Conservation (phyloP, 2,329 filamentous ascomycete species). For the Remersonia thermophila region DNA sequence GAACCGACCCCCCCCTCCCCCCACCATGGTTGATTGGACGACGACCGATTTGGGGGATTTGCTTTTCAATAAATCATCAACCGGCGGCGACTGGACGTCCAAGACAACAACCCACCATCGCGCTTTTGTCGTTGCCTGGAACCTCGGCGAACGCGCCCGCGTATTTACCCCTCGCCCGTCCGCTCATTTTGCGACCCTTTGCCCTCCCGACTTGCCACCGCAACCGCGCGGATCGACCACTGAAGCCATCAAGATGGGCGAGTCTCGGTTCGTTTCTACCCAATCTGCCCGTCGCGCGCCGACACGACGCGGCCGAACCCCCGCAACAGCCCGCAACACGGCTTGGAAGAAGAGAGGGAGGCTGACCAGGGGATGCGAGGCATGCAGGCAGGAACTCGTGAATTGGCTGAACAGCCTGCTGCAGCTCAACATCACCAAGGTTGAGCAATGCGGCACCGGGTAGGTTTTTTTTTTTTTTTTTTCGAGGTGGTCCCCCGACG, state of each 20-base stretch:
- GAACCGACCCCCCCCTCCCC: slow-evolving; percentile 5
- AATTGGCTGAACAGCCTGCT: slow-evolving; percentile 96
- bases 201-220: slow-evolving; percentile 3
- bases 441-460: slow-evolving; percentile 98
- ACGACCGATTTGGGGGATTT: slow-evolving; percentile 19
- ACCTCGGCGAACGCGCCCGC: neutral
- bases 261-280: slow-evolving; percentile 30
- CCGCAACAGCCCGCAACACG: slow-evolving; percentile 5
- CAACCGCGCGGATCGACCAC: slow-evolving; percentile 3
- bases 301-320: slow-evolving; percentile 9
- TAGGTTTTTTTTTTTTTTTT: no score
- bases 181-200: slow-evolving; percentile 3
- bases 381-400: slow-evolving; percentile 78
- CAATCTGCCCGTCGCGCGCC: slow-evolving; percentile 4
- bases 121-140: slow-evolving; percentile 10
- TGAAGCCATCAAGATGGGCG: slow-evolving; percentile 30
- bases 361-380: no score
- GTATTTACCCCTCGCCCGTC: neutral
- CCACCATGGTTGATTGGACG: slow-evolving; percentile 30
- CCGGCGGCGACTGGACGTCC: slow-evolving; percentile 10
- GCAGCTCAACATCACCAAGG: slow-evolving; percentile 94
- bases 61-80: slow-evolving; percentile 17
- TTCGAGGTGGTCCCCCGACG: no score
- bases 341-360: no score
- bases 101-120: slow-evolving; percentile 13